Conservation (phyloP, 2,329 filamentous ascomycete species). For the Fusarium poae region DNA sequence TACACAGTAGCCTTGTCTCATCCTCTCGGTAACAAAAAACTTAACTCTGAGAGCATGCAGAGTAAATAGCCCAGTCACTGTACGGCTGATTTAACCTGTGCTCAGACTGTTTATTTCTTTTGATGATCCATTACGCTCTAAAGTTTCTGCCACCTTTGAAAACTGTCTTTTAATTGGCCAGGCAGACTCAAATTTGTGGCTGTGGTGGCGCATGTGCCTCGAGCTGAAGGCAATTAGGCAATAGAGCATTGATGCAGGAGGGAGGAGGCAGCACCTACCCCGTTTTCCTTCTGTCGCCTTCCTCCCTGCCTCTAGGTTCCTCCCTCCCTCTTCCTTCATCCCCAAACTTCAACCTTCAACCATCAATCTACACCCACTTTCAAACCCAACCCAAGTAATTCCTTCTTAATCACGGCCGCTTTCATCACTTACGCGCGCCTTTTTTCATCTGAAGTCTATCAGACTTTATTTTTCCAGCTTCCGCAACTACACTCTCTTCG, state of each 20-base stretch:
- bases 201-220: slow-evolving; percentile 12
- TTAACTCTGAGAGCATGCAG: neutral
- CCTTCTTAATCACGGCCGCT: slow-evolving; percentile 31
- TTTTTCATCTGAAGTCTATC: slow-evolving; percentile 30
- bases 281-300: slow-evolving; percentile 40
- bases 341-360: slow-evolving; percentile 27
- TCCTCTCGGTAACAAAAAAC: neutral
- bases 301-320: slow-evolving; percentile 25
- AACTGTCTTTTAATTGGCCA: neutral
- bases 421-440: slow-evolving; percentile 33
- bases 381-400: slow-evolving; percentile 35
- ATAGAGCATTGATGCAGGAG: slow-evolving; percentile 33
- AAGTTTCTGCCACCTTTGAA: neutral
- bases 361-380: slow-evolving; percentile 38
- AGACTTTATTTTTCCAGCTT: slow-evolving; percentile 16
- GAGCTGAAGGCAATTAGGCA: slow-evolving; percentile 32
- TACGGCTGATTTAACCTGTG: neutral
- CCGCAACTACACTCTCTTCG: slow-evolving; percentile 31
- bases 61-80: neutral
- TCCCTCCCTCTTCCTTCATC: slow-evolving; percentile 29
- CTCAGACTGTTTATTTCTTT: neutral
- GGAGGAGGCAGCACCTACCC: slow-evolving; percentile 45
- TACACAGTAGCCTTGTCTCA: neutral
- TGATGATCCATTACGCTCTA: neutral
- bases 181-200: neutral